phyloP scores from a whole-genome alignment of 2,329 filamentous ascomycete genomes.

The Ophiocordyceps australis region DNA sequence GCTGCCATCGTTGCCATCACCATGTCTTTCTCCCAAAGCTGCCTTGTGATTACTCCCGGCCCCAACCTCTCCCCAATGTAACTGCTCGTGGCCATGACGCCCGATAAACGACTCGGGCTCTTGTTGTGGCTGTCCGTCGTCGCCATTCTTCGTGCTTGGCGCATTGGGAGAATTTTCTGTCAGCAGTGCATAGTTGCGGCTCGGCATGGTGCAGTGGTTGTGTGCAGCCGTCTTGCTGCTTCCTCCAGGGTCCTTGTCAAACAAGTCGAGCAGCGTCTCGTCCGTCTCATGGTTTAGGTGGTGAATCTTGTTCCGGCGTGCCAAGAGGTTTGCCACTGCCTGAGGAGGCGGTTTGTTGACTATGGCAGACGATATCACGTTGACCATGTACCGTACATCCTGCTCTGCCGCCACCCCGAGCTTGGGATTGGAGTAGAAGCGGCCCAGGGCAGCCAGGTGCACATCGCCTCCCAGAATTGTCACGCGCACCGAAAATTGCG shows the following conservation, averaged over 20 bases:
- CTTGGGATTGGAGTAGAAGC: slow-evolving; percentile 84
- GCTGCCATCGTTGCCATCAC: slow-evolving; percentile 36
- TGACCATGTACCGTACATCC: slow-evolving; percentile 89
- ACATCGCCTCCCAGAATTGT: slow-evolving; percentile 92
- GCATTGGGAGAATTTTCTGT: slow-evolving; percentile 64
- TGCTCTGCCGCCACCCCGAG: slow-evolving; percentile 58
- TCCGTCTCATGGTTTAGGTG: slow-evolving; percentile 58
- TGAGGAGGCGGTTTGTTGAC: slow-evolving; percentile 86
- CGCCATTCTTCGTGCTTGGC: slow-evolving; percentile 24
- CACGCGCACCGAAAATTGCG: slow-evolving; percentile 72
- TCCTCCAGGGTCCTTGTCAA: slow-evolving; percentile 71
- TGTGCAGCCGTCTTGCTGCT: slow-evolving; percentile 53
- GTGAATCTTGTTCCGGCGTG: slow-evolving; percentile 71
- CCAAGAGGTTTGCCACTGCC: slow-evolving; percentile 76
- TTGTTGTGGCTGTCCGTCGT: slow-evolving; percentile 7
- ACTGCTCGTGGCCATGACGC: slow-evolving; percentile 49
- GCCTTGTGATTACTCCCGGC: slow-evolving; percentile 67
- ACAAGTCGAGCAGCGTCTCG: slow-evolving; percentile 86
- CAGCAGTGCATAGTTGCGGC: slow-evolving; percentile 83
- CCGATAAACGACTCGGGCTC: slow-evolving; percentile 14
- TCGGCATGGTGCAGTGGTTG: slow-evolving; percentile 81
- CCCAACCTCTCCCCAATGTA: slow-evolving; percentile 59
- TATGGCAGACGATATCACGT: slow-evolving; percentile 86
- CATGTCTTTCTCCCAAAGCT: slow-evolving; percentile 35
- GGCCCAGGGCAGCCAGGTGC: slow-evolving; percentile 76